Evolutionary conservation across 352 stramenopile genomes (phyloP).

Genomic region (Pythium biforme): DNA sequence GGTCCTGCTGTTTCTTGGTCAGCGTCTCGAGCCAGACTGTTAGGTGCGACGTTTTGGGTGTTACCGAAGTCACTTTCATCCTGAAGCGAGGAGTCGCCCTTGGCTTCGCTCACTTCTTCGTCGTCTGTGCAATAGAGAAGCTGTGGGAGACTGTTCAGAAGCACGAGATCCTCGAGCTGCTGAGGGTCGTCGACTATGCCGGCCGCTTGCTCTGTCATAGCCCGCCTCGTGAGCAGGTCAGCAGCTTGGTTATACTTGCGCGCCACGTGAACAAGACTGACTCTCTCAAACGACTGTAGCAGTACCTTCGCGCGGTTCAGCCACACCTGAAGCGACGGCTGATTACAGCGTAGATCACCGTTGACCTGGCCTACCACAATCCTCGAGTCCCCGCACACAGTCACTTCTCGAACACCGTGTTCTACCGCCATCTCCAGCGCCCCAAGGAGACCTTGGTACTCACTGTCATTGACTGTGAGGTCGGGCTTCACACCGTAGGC

Average conservation of each 20-base stretch:
- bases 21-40: no score
- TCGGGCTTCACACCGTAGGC: background rate
- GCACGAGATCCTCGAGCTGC: no score
- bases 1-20: no score
- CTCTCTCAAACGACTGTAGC: background rate
- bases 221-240: background rate
- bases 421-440: background rate
- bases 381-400: constrained; percentile 7
- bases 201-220: background rate
- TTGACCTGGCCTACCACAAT: constrained; percentile 13
- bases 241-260: constrained; percentile 7
- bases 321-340: constrained; percentile 4
- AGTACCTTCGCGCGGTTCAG: background rate
- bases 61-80: background rate
- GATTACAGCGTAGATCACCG: constrained; percentile 4
- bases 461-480: constrained; percentile 9
- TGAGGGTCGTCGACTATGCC: background rate
- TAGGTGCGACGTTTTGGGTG: background rate
- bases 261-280: constrained; percentile 3
- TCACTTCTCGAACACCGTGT: background rate
- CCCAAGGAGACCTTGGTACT: constrained; percentile 5
- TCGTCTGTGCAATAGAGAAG: no score
- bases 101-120: no score
- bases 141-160: no score
- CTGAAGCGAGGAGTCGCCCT: no score